Evolutionary conservation across 805 yeast genomes (phyloP).

Genomic region (Torulaspora quercuum): DNA sequence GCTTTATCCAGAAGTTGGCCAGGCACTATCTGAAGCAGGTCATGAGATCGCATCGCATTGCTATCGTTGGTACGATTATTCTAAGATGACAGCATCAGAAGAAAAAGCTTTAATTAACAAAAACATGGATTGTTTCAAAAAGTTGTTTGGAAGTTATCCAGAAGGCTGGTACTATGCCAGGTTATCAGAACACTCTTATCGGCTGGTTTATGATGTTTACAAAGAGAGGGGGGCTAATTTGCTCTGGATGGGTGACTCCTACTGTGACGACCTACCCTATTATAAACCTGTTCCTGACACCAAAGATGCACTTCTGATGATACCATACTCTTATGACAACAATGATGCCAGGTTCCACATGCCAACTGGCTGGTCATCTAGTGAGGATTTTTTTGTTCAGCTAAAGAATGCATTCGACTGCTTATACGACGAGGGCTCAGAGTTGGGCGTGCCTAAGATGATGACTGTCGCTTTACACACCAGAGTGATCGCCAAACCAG

Average conservation of each 20-base stretch:
- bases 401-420: conserved; percentile 39
- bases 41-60: conserved; percentile 42
- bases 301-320: conserved; percentile 29
- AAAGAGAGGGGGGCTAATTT: conserved; percentile 35
- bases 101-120: conserved; percentile 36
- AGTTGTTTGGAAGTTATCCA: conserved; percentile 36
- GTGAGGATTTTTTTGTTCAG: conserved; percentile 30
- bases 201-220: conserved; percentile 37
- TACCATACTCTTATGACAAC: conserved; percentile 34
- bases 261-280: conserved; percentile 39
- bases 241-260: conserved; percentile 37
- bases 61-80: conserved; percentile 39
- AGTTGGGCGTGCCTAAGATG: conserved; percentile 24
- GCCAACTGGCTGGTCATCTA: conserved; percentile 30
- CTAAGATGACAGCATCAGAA: conserved; percentile 29
- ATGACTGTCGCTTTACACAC: conserved; percentile 40
- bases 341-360: conserved; percentile 33
- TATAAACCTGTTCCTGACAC: conserved; percentile 37
- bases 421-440: conserved; percentile 37
- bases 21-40: conserved; percentile 38
- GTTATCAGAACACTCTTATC: conserved; percentile 33
- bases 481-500: conserved; percentile 39
- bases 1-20: conserved; percentile 36
- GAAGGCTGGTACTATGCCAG: conserved; percentile 41
- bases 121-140: conserved; percentile 33